Base-by-base conservation (phyloP, 2,329 filamentous ascomycete species). In the Talaromyces funiculosus region DNA sequence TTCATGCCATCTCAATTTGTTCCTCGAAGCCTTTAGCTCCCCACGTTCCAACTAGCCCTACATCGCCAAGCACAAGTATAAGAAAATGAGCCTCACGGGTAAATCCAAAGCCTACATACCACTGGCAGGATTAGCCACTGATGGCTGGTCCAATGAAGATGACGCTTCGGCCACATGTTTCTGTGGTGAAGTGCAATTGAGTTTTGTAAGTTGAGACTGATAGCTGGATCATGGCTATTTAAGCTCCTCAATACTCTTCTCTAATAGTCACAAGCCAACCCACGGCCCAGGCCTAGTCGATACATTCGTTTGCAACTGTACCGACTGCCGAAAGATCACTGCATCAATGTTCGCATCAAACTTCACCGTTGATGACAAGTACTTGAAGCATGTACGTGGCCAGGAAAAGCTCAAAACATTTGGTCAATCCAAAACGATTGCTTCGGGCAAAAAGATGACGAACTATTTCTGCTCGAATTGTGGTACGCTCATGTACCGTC, bases 341-440 rank as follows among this genome's bases (percentile, higher is more conserved):
- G 82, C 84, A 0, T 84, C 83, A 0, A 84, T 86, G 81, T 86
- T 84, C 71, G 80, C 83, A 2, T 81, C 82, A 57, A 86, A 84
- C 72, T 84, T 87, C 67, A 76, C 77, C 61, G 70, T 85, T 42
- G 63, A 67, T 10, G 76, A 84, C 67, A 66, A 68, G 0, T 61
- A 79, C 60, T 64, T 85, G 0, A 77, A 68, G 51, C 79, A 84
- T 64, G 9, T 82, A 0, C 81, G 83, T 12, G 84, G 84, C 8
- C 70, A 73, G 3, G 79, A 82, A 0, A 80, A 78, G 29, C 75
- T 86, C 12, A 81, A 69, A 18, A 64, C 67, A 0, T 86, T 72
- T 61, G 64, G 67, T 3, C 80, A 85, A 64, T 66, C 65, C 2
- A 67, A 73, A n/a, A 84, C 83, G 0, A 78, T 83, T 42, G 74